These are phyloP conservation scores for Hymenoscyphus repandus DNA, from an alignment of 2,329 filamentous ascomycete species.

Conservation along the genomic window DNA sequence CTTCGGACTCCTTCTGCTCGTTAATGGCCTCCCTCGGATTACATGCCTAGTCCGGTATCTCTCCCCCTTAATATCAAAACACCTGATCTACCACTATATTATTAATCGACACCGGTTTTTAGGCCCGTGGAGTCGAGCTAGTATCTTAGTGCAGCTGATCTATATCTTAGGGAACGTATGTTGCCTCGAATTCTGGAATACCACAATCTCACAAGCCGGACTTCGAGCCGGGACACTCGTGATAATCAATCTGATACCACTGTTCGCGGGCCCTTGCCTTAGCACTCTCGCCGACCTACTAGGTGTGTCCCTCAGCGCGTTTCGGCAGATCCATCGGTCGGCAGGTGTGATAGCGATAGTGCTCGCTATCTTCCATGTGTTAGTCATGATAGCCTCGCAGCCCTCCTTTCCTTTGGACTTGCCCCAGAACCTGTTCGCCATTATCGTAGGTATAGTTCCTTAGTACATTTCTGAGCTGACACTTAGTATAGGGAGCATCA, in stretches of 20 bases:
- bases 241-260: constrained; percentile 16
- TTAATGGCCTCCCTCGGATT: constrained; percentile 13
- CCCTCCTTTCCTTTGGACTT: constrained; percentile 9
- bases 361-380: constrained; percentile 18
- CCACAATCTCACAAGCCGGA: constrained; percentile 17
- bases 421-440: constrained; percentile 9
- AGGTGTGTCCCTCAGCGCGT: constrained; percentile 18
- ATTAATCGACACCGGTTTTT: constrained; percentile 11
- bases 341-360: constrained; percentile 17
- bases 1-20: constrained; percentile 20
- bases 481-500: constrained; percentile 15
- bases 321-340: constrained; percentile 16
- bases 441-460: constrained; percentile 13
- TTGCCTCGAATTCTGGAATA: constrained; percentile 8
- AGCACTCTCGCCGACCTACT: constrained; percentile 21
- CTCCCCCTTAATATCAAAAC: constrained; percentile 15
- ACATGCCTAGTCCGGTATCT: constrained; percentile 10
- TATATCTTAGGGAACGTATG: constrained; percentile 14
- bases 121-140: constrained; percentile 20
- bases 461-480: constrained; percentile 6
- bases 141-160: constrained; percentile 11
- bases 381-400: constrained; percentile 4
- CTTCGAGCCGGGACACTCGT: constrained; percentile 24
- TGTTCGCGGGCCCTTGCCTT: constrained; percentile 20
- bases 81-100: constrained; percentile 24